phyloP scores from a whole-genome alignment of 73 alveolate genomes.

The Paramecium caudatum region DNA sequence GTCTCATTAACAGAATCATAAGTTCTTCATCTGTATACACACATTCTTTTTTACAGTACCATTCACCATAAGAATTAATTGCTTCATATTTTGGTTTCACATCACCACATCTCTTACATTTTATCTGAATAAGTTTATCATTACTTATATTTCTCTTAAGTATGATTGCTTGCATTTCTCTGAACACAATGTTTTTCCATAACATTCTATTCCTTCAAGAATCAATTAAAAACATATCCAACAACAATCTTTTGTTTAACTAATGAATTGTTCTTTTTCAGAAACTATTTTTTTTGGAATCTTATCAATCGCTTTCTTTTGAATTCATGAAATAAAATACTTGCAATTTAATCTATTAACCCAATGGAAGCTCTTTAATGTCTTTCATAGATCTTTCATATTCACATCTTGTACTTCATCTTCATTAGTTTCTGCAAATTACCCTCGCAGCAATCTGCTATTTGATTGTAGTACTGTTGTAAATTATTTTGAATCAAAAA shows the following conservation, averaged over 20 bases:
- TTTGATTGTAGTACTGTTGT: background rate
- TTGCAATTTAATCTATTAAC: slow-evolving; percentile 16
- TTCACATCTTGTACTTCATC: background rate
- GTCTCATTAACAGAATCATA: background rate
- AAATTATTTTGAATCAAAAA: slow-evolving; percentile 6
- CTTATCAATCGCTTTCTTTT: slow-evolving; percentile 48
- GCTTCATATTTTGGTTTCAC: slow-evolving; percentile 26
- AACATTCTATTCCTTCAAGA: slow-evolving; percentile 9
- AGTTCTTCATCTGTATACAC: slow-evolving; percentile 5
- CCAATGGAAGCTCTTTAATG: slow-evolving; percentile 25
- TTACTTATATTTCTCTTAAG: slow-evolving; percentile 26
- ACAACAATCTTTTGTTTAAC: slow-evolving; percentile 8
- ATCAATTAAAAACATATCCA: slow-evolving; percentile 44
- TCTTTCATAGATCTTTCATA: background rate
- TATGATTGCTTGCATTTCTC: slow-evolving; percentile 22
- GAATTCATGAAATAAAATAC: background rate
- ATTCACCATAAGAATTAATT: slow-evolving; percentile 46
- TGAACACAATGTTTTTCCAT: slow-evolving; percentile 26
- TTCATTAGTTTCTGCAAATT: background rate
- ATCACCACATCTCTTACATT: slow-evolving; percentile 30
- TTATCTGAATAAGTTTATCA: background rate
- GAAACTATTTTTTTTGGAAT: background rate
- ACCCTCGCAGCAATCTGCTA: background rate
- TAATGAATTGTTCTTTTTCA: background rate
- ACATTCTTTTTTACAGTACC: slow-evolving; percentile 42